Evolutionary conservation across 2,329 filamentous ascomycete species (phyloP).

Genomic region (Monilinia vaccinii-corymbosi): DNA sequence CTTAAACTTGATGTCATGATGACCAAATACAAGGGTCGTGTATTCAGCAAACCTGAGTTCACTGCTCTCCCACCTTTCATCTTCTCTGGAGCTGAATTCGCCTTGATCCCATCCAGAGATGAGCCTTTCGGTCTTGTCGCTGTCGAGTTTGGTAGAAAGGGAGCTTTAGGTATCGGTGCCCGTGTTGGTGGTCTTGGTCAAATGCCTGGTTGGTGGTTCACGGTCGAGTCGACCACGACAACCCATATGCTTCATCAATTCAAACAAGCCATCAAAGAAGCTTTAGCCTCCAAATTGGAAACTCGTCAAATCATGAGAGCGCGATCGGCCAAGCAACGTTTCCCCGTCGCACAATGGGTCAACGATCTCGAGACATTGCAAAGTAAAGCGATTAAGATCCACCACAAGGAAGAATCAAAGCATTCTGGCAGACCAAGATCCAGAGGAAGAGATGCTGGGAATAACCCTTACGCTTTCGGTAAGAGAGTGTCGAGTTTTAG

Average conservation of each 20-base stretch:
- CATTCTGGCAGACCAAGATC: constrained; percentile 9
- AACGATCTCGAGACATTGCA: constrained; percentile 56
- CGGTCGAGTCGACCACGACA: constrained; percentile 55
- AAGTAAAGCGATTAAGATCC: constrained; percentile 43
- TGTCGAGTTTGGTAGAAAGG: constrained; percentile 60
- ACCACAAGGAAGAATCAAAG: constrained; percentile 8
- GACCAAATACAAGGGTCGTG: constrained; percentile 52
- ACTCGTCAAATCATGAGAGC: constrained; percentile 55
- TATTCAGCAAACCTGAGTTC: constrained; percentile 61
- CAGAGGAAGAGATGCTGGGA: constrained; percentile 7
- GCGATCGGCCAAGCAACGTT: constrained; percentile 54
- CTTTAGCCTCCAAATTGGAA: constrained; percentile 46
- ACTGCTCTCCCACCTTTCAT: constrained; percentile 57
- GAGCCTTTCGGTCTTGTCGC: constrained; percentile 62
- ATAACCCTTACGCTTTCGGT: background rate
- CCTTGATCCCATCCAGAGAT: constrained; percentile 58
- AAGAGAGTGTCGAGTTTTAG: constrained; percentile 9
- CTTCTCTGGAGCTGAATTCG: constrained; percentile 60
- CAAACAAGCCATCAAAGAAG: constrained; percentile 52
- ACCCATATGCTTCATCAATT: constrained; percentile 56
- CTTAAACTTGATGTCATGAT: constrained; percentile 56
- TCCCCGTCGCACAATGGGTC: constrained; percentile 59
- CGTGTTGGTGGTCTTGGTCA: constrained; percentile 59
- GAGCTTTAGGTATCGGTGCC: constrained; percentile 56
- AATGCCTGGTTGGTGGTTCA: constrained; percentile 66